phyloP scores from a whole-genome alignment of 306 rosid species.

The Bauhinia variegata region DNA sequence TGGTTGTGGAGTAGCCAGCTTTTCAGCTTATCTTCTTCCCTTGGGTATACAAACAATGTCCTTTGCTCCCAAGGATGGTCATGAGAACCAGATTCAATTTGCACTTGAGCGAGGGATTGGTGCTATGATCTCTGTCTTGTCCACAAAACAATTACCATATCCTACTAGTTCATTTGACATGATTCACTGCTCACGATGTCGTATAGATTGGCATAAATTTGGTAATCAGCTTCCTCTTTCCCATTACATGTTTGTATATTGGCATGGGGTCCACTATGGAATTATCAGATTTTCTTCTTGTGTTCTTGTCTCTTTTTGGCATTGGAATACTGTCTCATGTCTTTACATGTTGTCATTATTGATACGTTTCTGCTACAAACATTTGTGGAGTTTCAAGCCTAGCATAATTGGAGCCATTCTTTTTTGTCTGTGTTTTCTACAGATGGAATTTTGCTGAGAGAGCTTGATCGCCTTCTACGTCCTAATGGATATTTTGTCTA shows the following conservation, averaged over 20 bases:
- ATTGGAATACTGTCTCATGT: not conserved
- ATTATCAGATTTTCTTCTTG: slow-evolving; percentile 9
- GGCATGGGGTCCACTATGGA: slow-evolving; percentile 16
- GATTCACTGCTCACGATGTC: slow-evolving; percentile 96
- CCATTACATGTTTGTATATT: slow-evolving; percentile 23
- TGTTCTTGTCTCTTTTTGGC: slow-evolving; percentile 4
- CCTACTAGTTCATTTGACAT: slow-evolving; percentile 86
- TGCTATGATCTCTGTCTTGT: slow-evolving; percentile 85
- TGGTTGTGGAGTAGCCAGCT: slow-evolving; percentile 99
- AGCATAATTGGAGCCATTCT: slow-evolving; percentile 1
- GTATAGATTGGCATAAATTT: slow-evolving; percentile 84
- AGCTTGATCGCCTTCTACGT: slow-evolving; percentile 78
- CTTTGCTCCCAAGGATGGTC: slow-evolving; percentile 96
- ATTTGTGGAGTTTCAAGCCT: slow-evolving; percentile 13
- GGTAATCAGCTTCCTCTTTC: slow-evolving; percentile 52
- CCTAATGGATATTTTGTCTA: slow-evolving; percentile 81
- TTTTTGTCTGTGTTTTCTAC: slow-evolving; percentile 32
- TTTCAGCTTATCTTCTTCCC: slow-evolving; percentile 90
- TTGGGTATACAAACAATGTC: slow-evolving; percentile 86
- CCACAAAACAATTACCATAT: slow-evolving; percentile 86
- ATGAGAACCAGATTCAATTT: slow-evolving; percentile 96
- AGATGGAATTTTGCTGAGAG: slow-evolving; percentile 92
- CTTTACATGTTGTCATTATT: too few relatives aligned
- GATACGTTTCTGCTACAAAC: not conserved
- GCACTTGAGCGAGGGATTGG: slow-evolving; percentile 92